Conservation (phyloP, 768 basidiomycete species). For the Lepiota venenata region DNA sequence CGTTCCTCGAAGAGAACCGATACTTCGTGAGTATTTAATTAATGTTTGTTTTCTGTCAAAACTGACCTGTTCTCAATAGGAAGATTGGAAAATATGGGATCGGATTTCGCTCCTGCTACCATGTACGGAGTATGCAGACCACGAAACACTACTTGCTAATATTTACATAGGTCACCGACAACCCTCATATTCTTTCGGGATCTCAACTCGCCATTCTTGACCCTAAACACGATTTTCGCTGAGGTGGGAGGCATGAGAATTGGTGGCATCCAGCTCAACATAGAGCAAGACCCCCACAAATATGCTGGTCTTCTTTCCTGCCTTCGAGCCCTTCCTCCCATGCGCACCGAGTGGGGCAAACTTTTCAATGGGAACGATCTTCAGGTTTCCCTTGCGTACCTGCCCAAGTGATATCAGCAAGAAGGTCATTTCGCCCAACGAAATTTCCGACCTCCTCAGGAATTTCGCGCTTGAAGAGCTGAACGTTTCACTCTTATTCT, state of each 20-base stretch:
- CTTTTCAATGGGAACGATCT: conserved; percentile 37
- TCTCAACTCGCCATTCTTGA: conserved; percentile 38
- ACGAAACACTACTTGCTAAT: neutral
- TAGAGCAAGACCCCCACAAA: conserved; percentile 18
- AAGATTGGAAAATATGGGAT: conserved; percentile 26
- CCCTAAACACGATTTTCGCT: conserved; percentile 29
- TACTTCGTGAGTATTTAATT: conserved; percentile 14
- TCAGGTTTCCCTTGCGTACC: conserved; percentile 44
- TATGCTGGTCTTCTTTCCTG: conserved; percentile 27
- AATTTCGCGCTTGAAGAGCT: conserved; percentile 40
- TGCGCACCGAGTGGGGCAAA: conserved; percentile 11
- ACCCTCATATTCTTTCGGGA: conserved; percentile 45
- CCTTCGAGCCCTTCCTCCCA: conserved; percentile 26
- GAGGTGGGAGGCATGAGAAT: conserved; percentile 12
- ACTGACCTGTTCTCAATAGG: conserved; percentile 7
- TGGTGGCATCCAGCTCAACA: conserved; percentile 28
- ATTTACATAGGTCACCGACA: conserved; percentile 39
- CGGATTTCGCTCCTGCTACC: conserved; percentile 24
- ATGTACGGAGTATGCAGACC: conserved; percentile 15
- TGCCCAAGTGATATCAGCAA: conserved; percentile 29
- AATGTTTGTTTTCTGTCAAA: neutral
- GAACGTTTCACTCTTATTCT: conserved; percentile 37
- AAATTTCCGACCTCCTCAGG: conserved; percentile 34
- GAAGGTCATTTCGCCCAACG: conserved; percentile 24
- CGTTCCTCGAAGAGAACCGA: conserved; percentile 24